Conservation (phyloP, 148 eudicot species). For the Camellia lanceoleosa region DNA sequence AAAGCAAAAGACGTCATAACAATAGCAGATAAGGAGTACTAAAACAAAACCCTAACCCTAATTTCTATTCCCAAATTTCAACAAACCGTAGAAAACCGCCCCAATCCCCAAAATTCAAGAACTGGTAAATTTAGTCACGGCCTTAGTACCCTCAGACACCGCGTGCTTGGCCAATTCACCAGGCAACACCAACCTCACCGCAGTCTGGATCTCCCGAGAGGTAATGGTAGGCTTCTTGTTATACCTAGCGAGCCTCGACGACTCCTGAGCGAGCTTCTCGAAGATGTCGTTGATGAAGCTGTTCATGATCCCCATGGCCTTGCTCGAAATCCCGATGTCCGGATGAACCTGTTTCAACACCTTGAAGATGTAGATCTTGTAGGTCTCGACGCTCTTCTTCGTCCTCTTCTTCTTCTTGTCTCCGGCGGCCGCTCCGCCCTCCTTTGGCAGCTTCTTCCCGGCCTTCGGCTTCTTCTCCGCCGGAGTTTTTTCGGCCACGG, state of each 20-base stretch:
- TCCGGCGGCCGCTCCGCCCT: constrained; percentile 37
- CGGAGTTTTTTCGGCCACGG: constrained; percentile 13
- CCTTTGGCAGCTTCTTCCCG: constrained; percentile 57
- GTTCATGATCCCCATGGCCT: constrained; percentile 62
- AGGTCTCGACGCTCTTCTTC: constrained; percentile 57
- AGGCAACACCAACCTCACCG: constrained; percentile 45
- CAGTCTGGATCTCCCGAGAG: constrained; percentile 50
- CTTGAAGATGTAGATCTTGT: constrained; percentile 66
- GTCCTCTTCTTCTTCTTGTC: constrained; percentile 62
- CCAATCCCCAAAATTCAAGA: constrained; percentile 11
- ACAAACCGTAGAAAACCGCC: neutral
- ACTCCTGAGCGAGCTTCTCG: constrained; percentile 56
- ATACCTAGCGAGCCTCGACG: constrained; percentile 43
- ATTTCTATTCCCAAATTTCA: neutral
- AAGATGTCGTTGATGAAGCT: constrained; percentile 53
- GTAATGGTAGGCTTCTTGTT: constrained; percentile 57
- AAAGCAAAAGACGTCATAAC: neutral
- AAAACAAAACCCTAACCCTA: constrained; percentile 2
- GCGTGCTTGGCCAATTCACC: constrained; percentile 56
- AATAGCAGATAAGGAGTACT: neutral
- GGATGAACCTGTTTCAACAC: constrained; percentile 57
- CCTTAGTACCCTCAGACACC: constrained; percentile 52
- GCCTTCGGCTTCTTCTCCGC: constrained; percentile 39
- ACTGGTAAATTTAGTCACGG: constrained; percentile 49
- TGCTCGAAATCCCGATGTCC: constrained; percentile 55